Evolutionary conservation across 257 asterid species (phyloP), one percentile per base, ranked within the genome.

Genomic region (Vinca minor): DNA sequence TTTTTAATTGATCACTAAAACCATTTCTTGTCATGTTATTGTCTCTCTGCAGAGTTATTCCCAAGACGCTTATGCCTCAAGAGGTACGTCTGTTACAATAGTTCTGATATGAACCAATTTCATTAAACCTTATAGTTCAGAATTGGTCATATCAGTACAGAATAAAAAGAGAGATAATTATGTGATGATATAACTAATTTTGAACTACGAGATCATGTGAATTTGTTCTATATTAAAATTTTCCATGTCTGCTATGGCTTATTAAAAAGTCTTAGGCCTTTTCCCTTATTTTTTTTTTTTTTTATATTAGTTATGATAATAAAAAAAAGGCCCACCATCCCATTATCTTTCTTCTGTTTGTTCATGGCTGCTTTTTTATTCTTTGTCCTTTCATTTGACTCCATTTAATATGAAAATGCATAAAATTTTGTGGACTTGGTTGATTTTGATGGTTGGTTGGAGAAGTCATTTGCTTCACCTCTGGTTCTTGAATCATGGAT

Each of bases 41-140:
- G 86, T 86, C 82, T 72, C 63, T 71, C 70, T 74, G 77, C 85
- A 92, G 98, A 83, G 96, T 92, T 73, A 92, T 92, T 87, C 98
- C 98, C 95, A 92, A 92, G 95, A 88, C 98, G 26, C 98, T 88
- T 83, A 91, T 91, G 98, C 98, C 98, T 73, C 82, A 81, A 83
- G 98, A 88, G 98, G 98, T 92, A 86, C n/a, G n/a, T n/a, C n/a
- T n/a, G n/a, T n/a, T n/a, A n/a, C n/a, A n/a, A n/a, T n/a, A n/a
- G n/a, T n/a, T n/a, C n/a, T n/a, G n/a, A n/a, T n/a, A n/a, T n/a
- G n/a, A n/a, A n/a, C n/a, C n/a, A n/a, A n/a, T n/a, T n/a, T n/a
- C n/a, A n/a, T n/a, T n/a, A n/a, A n/a, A n/a, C n/a, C n/a, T n/a
- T n/a, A n/a, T n/a, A n/a, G n/a, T n/a, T n/a, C n/a, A n/a, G n/a